Percentiles rank a stretch among this genome's conserved stretches.
Evolutionary conservation across 75 land plant species (phyloP).

Genomic region (Adiantum capillusveneris): DNA sequence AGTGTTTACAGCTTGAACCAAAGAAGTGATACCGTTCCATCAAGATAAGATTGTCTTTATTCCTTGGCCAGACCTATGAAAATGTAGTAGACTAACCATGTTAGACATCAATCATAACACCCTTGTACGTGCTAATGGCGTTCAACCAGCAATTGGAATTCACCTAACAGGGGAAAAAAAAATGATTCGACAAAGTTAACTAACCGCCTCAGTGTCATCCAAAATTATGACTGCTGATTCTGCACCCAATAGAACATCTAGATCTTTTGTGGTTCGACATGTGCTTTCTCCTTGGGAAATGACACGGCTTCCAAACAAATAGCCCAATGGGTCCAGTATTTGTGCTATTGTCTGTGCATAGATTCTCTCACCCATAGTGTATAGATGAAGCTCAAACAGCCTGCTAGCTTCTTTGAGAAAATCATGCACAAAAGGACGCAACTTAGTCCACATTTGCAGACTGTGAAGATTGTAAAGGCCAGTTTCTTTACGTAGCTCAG

Average conservation of each 20-base stretch:
- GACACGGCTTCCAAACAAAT: slow-evolving; percentile 61
- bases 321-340: slow-evolving; percentile 69
- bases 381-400: slow-evolving; percentile 88
- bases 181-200: slow-evolving; percentile 7
- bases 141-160: no score
- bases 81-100: neutral
- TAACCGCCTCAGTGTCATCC: slow-evolving; percentile 89
- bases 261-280: slow-evolving; percentile 71
- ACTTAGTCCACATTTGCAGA: slow-evolving; percentile 83
- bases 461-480: slow-evolving; percentile 40
- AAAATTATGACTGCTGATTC: slow-evolving; percentile 86
- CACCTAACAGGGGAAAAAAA: neutral
- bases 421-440: slow-evolving; percentile 76
- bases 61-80: slow-evolving; percentile 79
- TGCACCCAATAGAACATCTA: slow-evolving; percentile 86
- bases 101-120: slow-evolving; percentile 7
- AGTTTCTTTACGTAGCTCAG: no score
- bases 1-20: slow-evolving; percentile 72
- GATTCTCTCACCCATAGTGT: slow-evolving; percentile 86
- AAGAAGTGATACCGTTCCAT: slow-evolving; percentile 98
- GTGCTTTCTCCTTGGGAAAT: slow-evolving; percentile 91
- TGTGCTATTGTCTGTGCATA: slow-evolving; percentile 86
- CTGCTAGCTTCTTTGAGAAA: slow-evolving; percentile 75
- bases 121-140: neutral
- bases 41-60: slow-evolving; percentile 70